phyloP scores from a whole-genome alignment of 495 filamentous ascomycete genomes.

The Cercophora sp. region DNA sequence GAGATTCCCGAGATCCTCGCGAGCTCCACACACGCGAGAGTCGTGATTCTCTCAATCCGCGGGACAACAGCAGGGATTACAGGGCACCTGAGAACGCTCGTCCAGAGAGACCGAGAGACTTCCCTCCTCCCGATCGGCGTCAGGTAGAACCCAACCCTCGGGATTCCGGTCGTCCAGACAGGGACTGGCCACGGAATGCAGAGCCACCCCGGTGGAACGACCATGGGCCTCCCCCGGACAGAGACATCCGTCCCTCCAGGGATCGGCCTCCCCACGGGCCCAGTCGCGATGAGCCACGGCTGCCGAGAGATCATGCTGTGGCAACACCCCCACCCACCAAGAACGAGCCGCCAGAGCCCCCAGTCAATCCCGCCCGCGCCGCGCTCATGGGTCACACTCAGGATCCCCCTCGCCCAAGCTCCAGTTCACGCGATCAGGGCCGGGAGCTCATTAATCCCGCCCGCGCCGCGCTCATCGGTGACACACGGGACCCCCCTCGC shows the following conservation, averaged over 20 bases:
- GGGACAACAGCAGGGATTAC: constrained; percentile 36
- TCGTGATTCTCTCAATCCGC: constrained; percentile 22
- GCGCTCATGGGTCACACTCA: constrained; percentile 46
- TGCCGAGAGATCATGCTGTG: constrained; percentile 27
- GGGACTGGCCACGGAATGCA: constrained; percentile 29
- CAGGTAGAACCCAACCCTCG: constrained; percentile 23
- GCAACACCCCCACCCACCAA: constrained; percentile 28
- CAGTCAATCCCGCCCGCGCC: constrained; percentile 53
- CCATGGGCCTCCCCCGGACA: constrained; percentile 23
- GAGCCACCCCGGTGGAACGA: constrained; percentile 34
- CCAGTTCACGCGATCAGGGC: constrained; percentile 34
- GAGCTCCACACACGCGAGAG: constrained; percentile 31
- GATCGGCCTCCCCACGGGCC: constrained; percentile 28
- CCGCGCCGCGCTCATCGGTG: constrained; percentile 51
- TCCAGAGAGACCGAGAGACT: constrained; percentile 28
- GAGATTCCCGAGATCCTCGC: constrained; percentile 33
- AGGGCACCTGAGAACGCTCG: constrained; percentile 24
- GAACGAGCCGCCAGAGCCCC: constrained; percentile 35
- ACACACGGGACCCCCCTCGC: constrained; percentile 30
- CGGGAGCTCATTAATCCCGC: constrained; percentile 51
- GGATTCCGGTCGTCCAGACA: constrained; percentile 29
- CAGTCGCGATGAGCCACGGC: constrained; percentile 31
- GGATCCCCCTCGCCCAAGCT: constrained; percentile 34
- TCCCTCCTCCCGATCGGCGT: constrained; percentile 23
- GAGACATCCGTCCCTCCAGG: constrained; percentile 33